Evolutionary conservation across 805 yeast species (phyloP).

Genomic region (Lipomyces yamanashiensis): DNA sequence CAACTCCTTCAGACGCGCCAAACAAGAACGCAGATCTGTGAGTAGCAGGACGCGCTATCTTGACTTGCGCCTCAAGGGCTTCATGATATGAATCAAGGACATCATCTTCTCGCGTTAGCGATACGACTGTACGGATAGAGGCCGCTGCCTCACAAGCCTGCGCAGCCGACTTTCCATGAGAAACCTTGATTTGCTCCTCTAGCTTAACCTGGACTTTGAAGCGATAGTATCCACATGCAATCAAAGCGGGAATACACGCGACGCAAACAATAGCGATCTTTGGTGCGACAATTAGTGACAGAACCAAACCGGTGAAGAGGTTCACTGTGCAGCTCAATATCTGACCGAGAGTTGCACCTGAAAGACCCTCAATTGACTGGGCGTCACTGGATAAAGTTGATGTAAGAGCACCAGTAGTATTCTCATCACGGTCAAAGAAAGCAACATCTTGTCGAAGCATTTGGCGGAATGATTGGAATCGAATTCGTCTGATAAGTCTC

Average conservation of each 20-base stretch:
- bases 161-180: conserved; percentile 49
- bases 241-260: conserved; percentile 46
- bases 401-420: conserved; percentile 41
- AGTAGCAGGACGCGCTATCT: conserved; percentile 17
- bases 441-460: conserved; percentile 42
- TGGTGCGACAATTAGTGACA: conserved; percentile 49
- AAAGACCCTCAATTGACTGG: conserved; percentile 41
- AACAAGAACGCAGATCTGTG: conserved; percentile 23
- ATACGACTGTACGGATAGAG: conserved; percentile 51
- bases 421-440: conserved; percentile 41
- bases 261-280: conserved; percentile 50
- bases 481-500: conserved; percentile 38
- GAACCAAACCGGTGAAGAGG: conserved; percentile 47
- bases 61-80: conserved; percentile 28
- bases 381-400: conserved; percentile 41
- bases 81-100: conserved; percentile 44
- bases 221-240: conserved; percentile 50
- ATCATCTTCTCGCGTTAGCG: conserved; percentile 50
- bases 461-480: conserved; percentile 38
- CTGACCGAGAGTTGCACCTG: conserved; percentile 43
- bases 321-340: conserved; percentile 43
- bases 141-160: conserved; percentile 50
- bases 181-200: conserved; percentile 46
- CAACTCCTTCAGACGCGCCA: conserved; percentile 47
- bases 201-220: conserved; percentile 44